Base-by-base conservation (phyloP, 1,139 yeast genomes). In the Pneumocystis wakefieldiae region DNA sequence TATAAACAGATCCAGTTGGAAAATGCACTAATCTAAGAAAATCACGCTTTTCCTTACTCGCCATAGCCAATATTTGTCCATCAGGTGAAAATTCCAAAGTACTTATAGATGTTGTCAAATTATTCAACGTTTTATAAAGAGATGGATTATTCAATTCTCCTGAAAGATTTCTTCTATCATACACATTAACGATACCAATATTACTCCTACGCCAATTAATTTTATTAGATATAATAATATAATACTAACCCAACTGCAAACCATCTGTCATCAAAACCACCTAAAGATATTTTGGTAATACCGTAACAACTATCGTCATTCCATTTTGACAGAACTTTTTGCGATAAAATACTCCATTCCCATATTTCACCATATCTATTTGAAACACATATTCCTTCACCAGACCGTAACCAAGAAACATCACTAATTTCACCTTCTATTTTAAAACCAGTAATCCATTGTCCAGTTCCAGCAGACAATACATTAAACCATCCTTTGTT, bases 401-500 rank as follows among this genome's bases (percentile, higher is more conserved):
- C 85, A 59, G 73, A 73, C 2, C 37, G 39, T 29, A 57, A 36
- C 80, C 91, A 87, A 60, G 84, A 94, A 70, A 91, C 83, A 73
- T 92, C 98, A 3, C 77, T 77, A 53, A 86, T 81, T 39, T 84
- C 75, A 1, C 85, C 83, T 73, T 92, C 97, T 42, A 90, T 80
- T 73, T 92, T 92, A 71, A 89, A 89, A 1, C 92, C 96, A 61
- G 83, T 81, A 28, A 87, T 71, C 88, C 94, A 91, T 70, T 88
- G 92, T 17, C 96, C 95, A 0, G 90, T 85, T 6, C 76, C 70
- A 1, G 94, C 87, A 62, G 86, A 83, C 48, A 92, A 73, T 8
- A 94, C 72, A 72, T 91, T 91, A 68, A 92, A 80, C 95, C 96
- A 92, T 19, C 99, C 98, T 64, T 85, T 82, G 66, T 84, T 82